phyloP scores from a whole-genome alignment of 139 green algal genomes.

The Chlorella sp. region DNA sequence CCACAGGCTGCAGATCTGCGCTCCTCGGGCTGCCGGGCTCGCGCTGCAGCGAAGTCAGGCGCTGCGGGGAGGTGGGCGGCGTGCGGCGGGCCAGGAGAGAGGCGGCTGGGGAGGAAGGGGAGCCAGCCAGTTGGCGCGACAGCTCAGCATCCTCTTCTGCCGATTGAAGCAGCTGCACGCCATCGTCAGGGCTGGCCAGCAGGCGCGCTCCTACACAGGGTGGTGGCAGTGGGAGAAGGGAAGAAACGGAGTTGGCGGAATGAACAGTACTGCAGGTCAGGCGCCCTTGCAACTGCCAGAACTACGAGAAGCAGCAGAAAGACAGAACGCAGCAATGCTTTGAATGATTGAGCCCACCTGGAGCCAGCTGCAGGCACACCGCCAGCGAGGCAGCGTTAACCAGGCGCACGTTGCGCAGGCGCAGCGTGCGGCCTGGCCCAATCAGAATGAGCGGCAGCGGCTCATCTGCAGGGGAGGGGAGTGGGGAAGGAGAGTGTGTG shows the following conservation, averaged over 20 bases:
- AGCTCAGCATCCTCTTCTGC: conserved; percentile 22
- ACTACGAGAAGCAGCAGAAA: no score
- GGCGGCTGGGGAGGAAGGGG: not conserved
- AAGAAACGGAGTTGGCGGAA: no score
- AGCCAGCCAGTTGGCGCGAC: conserved; percentile 3
- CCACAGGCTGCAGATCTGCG: not conserved
- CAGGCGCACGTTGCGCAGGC: conserved; percentile 84
- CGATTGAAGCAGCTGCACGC: conserved; percentile 37
- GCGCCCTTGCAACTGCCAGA: no score
- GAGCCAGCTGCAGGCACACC: conserved; percentile 70
- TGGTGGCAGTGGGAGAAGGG: no score
- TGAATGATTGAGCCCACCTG: conserved; percentile 49
- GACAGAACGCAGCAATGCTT: no score
- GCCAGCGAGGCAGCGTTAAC: conserved; percentile 75
- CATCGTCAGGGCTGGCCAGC: conserved; percentile 44
- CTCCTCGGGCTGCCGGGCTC: not conserved
- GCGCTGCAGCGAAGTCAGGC: not conserved
- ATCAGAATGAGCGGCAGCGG: conserved; percentile 88
- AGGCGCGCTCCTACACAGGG: conserved; percentile 42
- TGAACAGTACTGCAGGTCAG: no score
- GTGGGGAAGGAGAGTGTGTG: not conserved
- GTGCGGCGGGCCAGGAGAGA: not conserved
- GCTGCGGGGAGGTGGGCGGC: not conserved
- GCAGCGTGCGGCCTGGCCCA: conserved; percentile 73
- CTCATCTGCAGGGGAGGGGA: conserved; percentile 44